Conservation (phyloP, 257 asterid species). For the Leptodermis oblonga region DNA sequence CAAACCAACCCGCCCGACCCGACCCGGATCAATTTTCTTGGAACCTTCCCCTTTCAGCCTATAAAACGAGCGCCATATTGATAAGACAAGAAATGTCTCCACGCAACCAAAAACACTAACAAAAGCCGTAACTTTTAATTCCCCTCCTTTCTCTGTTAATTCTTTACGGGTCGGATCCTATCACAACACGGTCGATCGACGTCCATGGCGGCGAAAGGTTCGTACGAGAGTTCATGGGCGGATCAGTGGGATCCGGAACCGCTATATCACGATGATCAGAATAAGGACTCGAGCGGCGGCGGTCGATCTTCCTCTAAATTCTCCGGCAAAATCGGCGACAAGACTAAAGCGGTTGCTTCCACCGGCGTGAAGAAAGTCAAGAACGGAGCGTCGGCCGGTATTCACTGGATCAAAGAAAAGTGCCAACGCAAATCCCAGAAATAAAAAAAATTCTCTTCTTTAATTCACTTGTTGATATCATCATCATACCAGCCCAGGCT, state of each 20-base stretch:
- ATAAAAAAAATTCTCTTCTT: conserved; percentile 6
- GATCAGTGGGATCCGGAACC: conserved; percentile 42
- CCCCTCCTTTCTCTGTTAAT: no score
- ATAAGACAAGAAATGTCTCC: background rate
- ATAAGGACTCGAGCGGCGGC: background rate
- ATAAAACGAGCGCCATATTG: background rate
- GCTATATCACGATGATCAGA: background rate
- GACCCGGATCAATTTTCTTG: background rate
- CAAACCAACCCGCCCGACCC: no score
- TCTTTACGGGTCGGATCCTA: no score
- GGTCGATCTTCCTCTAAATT: conserved; percentile 28
- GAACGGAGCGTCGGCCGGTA: conserved; percentile 62
- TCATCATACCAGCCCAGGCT: no score
- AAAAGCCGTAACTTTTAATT: no score
- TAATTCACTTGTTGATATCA: no score
- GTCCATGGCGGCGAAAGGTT: conserved; percentile 19
- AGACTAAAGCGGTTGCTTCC: conserved; percentile 54
- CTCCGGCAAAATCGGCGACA: conserved; percentile 32
- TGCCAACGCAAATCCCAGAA: conserved; percentile 50
- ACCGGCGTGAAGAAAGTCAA: conserved; percentile 75
- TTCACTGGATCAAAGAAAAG: conserved; percentile 73
- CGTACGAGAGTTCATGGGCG: conserved; percentile 34
- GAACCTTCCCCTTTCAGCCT: conserved; percentile 7
- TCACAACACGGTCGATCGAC: no score
- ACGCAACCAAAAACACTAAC: background rate